Conservation (phyloP, 345 rosid species). For the Gossypium turneri region DNA sequence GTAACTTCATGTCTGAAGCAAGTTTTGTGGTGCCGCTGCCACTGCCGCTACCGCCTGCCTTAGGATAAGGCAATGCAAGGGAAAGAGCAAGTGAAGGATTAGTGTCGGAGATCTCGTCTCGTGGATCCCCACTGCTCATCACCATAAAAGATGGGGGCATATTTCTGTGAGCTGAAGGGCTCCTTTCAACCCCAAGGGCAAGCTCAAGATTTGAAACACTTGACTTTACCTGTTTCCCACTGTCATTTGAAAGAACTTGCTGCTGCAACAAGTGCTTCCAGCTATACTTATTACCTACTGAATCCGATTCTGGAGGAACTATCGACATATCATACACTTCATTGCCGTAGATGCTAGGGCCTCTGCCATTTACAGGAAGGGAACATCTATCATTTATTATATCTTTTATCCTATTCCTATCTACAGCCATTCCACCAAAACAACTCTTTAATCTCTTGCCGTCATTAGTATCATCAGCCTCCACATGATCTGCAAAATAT, state of each 20-base stretch:
- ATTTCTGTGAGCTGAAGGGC: neutral
- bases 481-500: neutral
- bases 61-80: conserved; percentile 14
- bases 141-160: neutral
- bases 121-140: neutral
- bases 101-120: neutral
- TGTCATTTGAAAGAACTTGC: neutral
- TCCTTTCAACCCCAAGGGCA: conserved; percentile 8
- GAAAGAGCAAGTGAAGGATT: conserved; percentile 8
- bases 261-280: neutral
- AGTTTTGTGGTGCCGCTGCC: neutral
- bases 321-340: neutral
- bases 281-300: neutral
- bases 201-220: conserved; percentile 23
- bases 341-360: neutral
- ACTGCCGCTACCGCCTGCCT: neutral
- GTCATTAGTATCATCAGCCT: neutral
- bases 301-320: neutral
- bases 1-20: neutral
- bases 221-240: neutral
- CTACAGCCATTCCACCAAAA: neutral
- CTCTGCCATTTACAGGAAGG: neutral
- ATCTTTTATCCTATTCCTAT: neutral
- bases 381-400: neutral
- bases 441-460: conserved; percentile 2